Percentiles rank a stretch among this genome's conserved stretches.
Evolutionary conservation across 2,329 filamentous ascomycete genomes (phyloP).

Genomic region (Paraconiothyrium brasiliense): DNA sequence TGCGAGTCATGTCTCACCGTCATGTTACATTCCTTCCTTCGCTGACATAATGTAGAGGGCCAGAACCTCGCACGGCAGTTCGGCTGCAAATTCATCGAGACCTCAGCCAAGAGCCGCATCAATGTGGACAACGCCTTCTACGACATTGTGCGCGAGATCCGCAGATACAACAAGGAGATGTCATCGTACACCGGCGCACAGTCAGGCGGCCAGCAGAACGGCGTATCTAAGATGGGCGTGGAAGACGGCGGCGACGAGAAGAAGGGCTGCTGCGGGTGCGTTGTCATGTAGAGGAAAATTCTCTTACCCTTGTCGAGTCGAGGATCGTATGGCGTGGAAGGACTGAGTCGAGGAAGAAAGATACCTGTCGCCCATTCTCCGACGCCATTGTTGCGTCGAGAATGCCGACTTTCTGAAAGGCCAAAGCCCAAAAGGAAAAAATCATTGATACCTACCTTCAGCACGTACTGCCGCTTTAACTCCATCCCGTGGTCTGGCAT

Average conservation of each 20-base stretch:
- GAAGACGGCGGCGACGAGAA: constrained; percentile 70
- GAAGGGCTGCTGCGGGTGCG: constrained; percentile 82
- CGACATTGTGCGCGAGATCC: constrained; percentile 96
- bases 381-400: constrained; percentile 28
- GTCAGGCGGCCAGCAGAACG: constrained; percentile 67
- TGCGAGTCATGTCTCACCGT: constrained; percentile 19
- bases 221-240: constrained; percentile 79
- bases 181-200: constrained; percentile 80
- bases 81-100: constrained; percentile 98
- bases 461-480: constrained; percentile 46
- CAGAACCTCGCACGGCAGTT: constrained; percentile 86
- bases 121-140: constrained; percentile 99
- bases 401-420: neutral
- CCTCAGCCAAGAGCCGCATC: constrained; percentile 96
- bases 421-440: constrained; percentile 32
- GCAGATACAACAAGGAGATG: constrained; percentile 98
- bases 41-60: constrained; percentile 72
- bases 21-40: constrained; percentile 18
- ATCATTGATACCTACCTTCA: constrained; percentile 46
- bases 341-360: constrained; percentile 27
- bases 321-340: constrained; percentile 16
- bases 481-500: constrained; percentile 27
- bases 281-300: constrained; percentile 74
- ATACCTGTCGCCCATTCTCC: constrained; percentile 37
- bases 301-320: constrained; percentile 11